A percentile compares a stretch with the other conserved stretches of the same genome.
phyloP scores from a whole-genome alignment of 1,139 yeast genomes.

The Candida smagusa region DNA sequence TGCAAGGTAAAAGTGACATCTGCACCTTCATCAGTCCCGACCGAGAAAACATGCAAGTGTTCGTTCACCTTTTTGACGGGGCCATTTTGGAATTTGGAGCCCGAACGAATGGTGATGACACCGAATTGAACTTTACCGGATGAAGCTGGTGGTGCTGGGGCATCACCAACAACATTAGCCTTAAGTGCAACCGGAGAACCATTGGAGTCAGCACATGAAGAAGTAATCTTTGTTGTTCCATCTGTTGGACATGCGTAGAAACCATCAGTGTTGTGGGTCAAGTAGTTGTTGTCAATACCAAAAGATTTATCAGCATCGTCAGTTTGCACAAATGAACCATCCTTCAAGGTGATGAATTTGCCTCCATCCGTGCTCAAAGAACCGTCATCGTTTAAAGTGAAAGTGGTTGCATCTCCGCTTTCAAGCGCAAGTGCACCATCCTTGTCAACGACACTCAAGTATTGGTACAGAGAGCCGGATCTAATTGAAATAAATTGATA shows the following conservation, averaged over 20 bases:
- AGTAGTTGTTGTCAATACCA: constrained; percentile 8
- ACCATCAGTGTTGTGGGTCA: constrained; percentile 6
- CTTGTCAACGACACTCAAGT: constrained; percentile 8
- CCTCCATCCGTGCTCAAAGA: constrained; percentile 17
- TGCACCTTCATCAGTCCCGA: constrained; percentile 22
- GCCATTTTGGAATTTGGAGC: constrained; percentile 17
- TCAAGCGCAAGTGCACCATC: constrained; percentile 16
- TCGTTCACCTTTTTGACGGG: constrained; percentile 23
- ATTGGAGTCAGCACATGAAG: constrained; percentile 3
- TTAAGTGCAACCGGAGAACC: constrained; percentile 3
- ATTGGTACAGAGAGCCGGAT: constrained; percentile 24
- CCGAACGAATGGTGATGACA: constrained; percentile 18
- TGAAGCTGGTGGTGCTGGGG: background rate
- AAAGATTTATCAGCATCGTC: constrained; percentile 6
- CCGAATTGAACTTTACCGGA: constrained; percentile 10
- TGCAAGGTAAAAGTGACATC: constrained; percentile 20
- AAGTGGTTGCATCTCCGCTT: constrained; percentile 11
- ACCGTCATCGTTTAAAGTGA: constrained; percentile 16
- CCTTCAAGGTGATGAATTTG: constrained; percentile 4
- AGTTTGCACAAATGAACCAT: constrained; percentile 2
- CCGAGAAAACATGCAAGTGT: constrained; percentile 28
- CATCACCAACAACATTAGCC: constrained; percentile 3
- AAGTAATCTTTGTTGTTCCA: constrained; percentile 4
- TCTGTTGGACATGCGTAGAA: constrained; percentile 8
- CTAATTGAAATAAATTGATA: constrained; percentile 18